Conservation (phyloP, 495 filamentous ascomycete genomes). For the Penicillium mononematosum region DNA sequence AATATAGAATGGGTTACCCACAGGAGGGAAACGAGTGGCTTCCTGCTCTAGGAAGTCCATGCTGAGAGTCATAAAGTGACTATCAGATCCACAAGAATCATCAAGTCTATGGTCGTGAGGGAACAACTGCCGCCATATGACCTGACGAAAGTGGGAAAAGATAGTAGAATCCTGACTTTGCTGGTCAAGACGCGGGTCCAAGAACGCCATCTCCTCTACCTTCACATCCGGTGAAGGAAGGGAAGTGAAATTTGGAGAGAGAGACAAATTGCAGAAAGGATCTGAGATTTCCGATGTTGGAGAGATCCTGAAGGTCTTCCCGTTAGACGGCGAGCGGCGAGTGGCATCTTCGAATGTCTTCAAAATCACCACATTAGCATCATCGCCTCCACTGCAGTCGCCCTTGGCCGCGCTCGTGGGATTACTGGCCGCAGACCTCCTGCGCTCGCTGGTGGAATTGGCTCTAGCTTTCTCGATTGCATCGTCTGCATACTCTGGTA, state of each 20-base stretch:
- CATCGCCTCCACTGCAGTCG: constrained; percentile 23
- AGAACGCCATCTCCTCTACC: constrained; percentile 15
- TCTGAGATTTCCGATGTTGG: constrained; percentile 39
- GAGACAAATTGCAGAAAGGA: constrained; percentile 28
- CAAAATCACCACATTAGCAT: constrained; percentile 50
- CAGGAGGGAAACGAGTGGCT: constrained; percentile 51
- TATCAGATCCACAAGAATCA: constrained; percentile 26
- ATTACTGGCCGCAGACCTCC: constrained; percentile 25
- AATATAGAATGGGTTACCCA: constrained; percentile 30
- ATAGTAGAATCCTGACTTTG: constrained; percentile 36
- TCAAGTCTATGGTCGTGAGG: constrained; percentile 23
- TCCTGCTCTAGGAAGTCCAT: constrained; percentile 50
- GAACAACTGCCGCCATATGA: constrained; percentile 44
- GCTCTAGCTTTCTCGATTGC: constrained; percentile 22
- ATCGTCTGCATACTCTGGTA: constrained; percentile 53
- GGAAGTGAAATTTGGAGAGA: constrained; percentile 23
- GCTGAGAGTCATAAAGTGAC: constrained; percentile 32
- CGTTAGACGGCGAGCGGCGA: constrained; percentile 29
- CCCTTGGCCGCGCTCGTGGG: constrained; percentile 15
- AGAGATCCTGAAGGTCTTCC: constrained; percentile 33
- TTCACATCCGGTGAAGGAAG: constrained; percentile 24
- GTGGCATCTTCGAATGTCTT: constrained; percentile 50
- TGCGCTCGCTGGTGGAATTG: constrained; percentile 16
- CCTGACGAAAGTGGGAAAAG: constrained; percentile 45
- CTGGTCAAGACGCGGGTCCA: constrained; percentile 24